phyloP scores from a whole-genome alignment of 2,329 filamentous ascomycete genomes.

The Cladosporium sp. region DNA sequence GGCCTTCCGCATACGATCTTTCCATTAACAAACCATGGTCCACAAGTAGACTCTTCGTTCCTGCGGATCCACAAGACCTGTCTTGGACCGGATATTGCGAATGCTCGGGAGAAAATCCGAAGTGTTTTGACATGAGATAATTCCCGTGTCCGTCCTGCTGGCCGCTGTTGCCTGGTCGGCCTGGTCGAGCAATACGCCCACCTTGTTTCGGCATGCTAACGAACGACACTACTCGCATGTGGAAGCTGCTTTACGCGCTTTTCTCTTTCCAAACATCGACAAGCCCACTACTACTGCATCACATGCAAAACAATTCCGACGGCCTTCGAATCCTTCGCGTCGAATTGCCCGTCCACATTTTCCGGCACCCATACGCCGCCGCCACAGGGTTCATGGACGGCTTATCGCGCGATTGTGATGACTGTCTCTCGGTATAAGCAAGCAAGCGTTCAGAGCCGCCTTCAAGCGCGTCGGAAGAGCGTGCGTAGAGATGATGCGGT shows the following conservation, averaged over 20 bases:
- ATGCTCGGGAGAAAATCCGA: not conserved
- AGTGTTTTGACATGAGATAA: not conserved
- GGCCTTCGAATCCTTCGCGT: not conserved
- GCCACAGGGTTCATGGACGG: not conserved
- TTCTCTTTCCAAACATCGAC: not conserved
- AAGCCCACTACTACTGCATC: not conserved
- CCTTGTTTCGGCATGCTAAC: not conserved
- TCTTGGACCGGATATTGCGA: not conserved
- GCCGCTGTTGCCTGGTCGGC: no score
- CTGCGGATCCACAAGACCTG: not conserved
- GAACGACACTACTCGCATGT: not conserved
- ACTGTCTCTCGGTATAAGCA: not conserved
- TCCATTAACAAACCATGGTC: not conserved
- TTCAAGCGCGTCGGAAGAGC: not conserved
- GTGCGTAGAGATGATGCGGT: not conserved
- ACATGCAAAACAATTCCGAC: not conserved
- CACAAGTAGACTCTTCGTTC: not conserved
- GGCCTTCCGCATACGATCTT: not conserved
- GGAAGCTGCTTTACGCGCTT: not conserved
- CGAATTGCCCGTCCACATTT: not conserved
- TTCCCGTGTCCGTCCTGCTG: no score
- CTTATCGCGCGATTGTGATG: not conserved
- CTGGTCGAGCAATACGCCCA: not conserved
- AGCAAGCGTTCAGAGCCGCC: not conserved
- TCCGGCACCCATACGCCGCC: not conserved